Conservation (phyloP, 2,329 filamentous ascomycete genomes). For the Aspergillus sp. region DNA sequence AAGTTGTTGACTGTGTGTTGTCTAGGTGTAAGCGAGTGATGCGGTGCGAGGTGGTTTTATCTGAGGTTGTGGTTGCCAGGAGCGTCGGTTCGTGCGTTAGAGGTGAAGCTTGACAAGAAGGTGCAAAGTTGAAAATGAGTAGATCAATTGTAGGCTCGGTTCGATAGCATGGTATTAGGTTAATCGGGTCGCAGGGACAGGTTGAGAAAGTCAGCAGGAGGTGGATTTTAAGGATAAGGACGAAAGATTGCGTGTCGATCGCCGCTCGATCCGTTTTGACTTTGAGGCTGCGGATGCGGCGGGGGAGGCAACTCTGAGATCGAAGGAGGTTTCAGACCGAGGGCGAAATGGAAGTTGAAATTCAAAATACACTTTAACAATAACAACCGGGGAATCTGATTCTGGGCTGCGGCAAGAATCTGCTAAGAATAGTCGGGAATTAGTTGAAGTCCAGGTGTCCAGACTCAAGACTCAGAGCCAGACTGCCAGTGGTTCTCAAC, state of each 20-base stretch:
- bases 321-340: not conserved
- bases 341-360: not conserved
- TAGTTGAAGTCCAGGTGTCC: not conserved
- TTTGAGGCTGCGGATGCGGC: constrained; percentile 5
- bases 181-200: not conserved
- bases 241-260: constrained; percentile 4
- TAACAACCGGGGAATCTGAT: not conserved
- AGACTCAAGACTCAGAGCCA: not conserved
- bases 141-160: not conserved
- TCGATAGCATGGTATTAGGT: not conserved
- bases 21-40: not conserved
- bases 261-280: not conserved
- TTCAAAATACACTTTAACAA: not conserved
- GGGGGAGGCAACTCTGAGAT: constrained; percentile 2
- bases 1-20: not conserved
- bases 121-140: not conserved
- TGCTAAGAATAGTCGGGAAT: not conserved
- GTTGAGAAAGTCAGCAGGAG: not conserved
- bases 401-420: not conserved
- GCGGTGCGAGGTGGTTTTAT: not conserved
- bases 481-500: too few relatives aligned
- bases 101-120: not conserved
- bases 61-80: not conserved
- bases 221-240: not conserved
- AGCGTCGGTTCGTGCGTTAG: not conserved